phyloP scores from a whole-genome alignment of 495 filamentous ascomycete genomes.

The Margaritispora aquatica region DNA sequence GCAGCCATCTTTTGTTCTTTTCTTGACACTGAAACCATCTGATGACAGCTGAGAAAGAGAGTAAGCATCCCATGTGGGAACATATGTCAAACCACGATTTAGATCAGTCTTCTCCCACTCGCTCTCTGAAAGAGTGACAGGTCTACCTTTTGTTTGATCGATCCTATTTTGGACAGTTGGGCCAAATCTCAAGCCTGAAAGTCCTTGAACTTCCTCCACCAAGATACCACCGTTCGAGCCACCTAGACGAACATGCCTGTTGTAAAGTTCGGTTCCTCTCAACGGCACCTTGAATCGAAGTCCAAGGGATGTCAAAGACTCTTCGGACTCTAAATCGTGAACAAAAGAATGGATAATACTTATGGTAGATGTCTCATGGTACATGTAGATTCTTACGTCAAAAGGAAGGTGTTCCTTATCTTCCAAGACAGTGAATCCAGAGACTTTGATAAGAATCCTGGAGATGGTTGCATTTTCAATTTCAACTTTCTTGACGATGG shows the following conservation, averaged over 20 bases:
- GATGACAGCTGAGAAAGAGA: background rate
- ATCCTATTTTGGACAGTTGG: background rate
- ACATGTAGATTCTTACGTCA: background rate
- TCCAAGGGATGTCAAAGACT: background rate
- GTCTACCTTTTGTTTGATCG: background rate
- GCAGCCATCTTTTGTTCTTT: background rate
- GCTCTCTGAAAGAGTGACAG: background rate
- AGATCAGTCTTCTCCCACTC: constrained; percentile 1
- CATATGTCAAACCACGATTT: background rate
- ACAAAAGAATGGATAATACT: background rate
- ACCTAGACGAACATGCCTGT: background rate
- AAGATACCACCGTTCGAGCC: background rate
- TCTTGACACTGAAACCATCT: background rate
- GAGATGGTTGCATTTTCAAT: background rate
- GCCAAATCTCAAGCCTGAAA: background rate
- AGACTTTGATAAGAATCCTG: background rate
- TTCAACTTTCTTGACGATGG: background rate
- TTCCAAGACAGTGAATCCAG: background rate
- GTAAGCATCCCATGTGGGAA: background rate
- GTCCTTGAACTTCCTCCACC: background rate
- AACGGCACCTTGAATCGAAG: background rate
- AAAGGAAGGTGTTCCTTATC: background rate
- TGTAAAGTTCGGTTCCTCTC: background rate
- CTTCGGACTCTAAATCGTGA: background rate
- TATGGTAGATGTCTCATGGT: background rate